Evolutionary conservation across 1,284 basidiomycete genomes (phyloP).

Genomic region (Fistulinella cinereoalba): DNA sequence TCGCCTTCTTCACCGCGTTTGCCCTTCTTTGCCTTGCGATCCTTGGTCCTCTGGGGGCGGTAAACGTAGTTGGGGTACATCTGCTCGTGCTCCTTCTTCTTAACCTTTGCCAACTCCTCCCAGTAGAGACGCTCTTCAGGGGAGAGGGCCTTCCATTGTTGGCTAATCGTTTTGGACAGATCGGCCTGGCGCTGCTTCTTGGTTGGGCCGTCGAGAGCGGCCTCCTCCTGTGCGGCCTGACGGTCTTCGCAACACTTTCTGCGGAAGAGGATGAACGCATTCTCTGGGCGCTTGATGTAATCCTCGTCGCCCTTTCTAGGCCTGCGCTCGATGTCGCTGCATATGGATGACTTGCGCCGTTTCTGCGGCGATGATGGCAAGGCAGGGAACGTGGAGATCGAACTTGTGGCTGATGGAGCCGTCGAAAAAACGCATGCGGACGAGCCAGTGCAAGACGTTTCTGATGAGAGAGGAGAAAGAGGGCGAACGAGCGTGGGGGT

Average conservation of each 20-base stretch:
- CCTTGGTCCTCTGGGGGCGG: slow-evolving; percentile 65
- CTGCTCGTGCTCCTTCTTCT: slow-evolving; percentile 57
- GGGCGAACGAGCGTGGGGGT: slow-evolving; percentile 45
- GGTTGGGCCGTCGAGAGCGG: slow-evolving; percentile 34
- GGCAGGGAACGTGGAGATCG: slow-evolving; percentile 33
- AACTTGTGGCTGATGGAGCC: slow-evolving; percentile 30
- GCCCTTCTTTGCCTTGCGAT: slow-evolving; percentile 49
- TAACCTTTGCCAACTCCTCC: slow-evolving; percentile 58
- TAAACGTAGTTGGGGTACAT: slow-evolving; percentile 75
- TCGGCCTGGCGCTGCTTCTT: slow-evolving; percentile 57
- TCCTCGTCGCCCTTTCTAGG: slow-evolving; percentile 77
- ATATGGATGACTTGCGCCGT: slow-evolving; percentile 58
- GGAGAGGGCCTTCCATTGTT: slow-evolving; percentile 66
- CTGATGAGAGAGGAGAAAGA: slow-evolving; percentile 45
- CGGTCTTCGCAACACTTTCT: slow-evolving; percentile 71
- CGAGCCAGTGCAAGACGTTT: slow-evolving; percentile 29
- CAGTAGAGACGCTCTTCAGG: slow-evolving; percentile 61
- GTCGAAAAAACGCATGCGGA: slow-evolving; percentile 39
- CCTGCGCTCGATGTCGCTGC: slow-evolving; percentile 59
- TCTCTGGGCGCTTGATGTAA: slow-evolving; percentile 78
- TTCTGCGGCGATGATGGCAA: slow-evolving; percentile 43
- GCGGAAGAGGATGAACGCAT: slow-evolving; percentile 78
- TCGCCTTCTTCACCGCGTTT: slow-evolving; percentile 47
- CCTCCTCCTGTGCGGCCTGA: slow-evolving; percentile 44
- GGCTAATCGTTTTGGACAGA: slow-evolving; percentile 74